A percentile compares a stretch with the other conserved stretches of the same genome.
These are phyloP conservation scores for Amborella trichopoda DNA, from an alignment of 164 flowering plant species.

Conservation along the genomic window DNA sequence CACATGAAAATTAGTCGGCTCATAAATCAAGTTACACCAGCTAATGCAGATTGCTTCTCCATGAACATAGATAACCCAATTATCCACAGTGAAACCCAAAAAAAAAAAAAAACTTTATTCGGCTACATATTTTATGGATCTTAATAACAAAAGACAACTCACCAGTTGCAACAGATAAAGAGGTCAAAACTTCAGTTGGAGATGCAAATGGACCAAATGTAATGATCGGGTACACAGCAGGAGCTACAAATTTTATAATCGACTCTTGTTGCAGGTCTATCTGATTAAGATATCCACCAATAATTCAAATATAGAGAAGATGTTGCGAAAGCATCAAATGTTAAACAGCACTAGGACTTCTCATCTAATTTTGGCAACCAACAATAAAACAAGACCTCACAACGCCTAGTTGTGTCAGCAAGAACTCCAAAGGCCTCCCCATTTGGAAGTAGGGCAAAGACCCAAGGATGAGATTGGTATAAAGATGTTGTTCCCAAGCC, in stretches of 20 bases:
- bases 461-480: constrained; percentile 5
- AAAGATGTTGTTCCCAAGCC: neutral
- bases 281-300: constrained; percentile 20
- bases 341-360: no score
- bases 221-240: constrained; percentile 61
- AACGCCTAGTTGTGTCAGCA: neutral
- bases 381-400: neutral
- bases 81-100: neutral
- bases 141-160: no score
- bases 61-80: neutral
- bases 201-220: constrained; percentile 89
- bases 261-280: constrained; percentile 70
- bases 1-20: no score
- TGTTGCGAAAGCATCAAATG: no score
- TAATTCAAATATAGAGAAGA: neutral
- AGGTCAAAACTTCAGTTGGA: constrained; percentile 53
- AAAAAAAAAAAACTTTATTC: neutral
- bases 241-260: constrained; percentile 42
- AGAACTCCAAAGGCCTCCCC: constrained; percentile 2
- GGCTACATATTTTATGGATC: neutral
- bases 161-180: constrained; percentile 80
- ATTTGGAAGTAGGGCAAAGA: constrained; percentile 1
- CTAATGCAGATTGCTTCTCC: no score
- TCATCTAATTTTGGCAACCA: no score
- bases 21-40: no score